Evolutionary conservation across 2,329 filamentous ascomycete species (phyloP), one percentile per base, ranked within the genome.

Genomic region (Trichoderma sp.): DNA sequence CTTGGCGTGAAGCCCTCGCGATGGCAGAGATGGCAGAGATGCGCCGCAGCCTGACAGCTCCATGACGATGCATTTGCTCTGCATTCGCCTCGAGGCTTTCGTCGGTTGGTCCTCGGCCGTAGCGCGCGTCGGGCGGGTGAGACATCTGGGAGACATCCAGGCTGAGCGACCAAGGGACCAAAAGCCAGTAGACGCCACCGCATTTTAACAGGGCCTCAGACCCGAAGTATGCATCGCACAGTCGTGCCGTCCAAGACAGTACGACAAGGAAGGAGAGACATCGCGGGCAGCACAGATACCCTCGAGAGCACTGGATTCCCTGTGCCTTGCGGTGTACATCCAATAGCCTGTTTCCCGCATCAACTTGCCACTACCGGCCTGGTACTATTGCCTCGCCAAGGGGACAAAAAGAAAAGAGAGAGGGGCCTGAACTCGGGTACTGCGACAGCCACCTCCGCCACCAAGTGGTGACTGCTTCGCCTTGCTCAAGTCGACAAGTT

Each of bases 171-270:
- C 18, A 68, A 67, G 30, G 54, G 39, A 6, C 39, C 18, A 67
- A 68, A 24, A 43, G 43, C 5, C 39, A 21, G 28, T 24, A 30
- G 43, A 51, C 64, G 68, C 68, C 30, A 49, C 68, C 16, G n/a
- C 46, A 18, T 54, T 61, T 28, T 52, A 16, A 55, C 54, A 59
- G 54, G 54, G 59, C 55, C 46, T 66, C 46, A 59, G 52, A 60
- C 68, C 68, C 56, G 64, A 69, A 26, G 59, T 52, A 56, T 60
- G 68, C 64, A 69, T 68, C 56, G 14, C 49, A 69, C 49, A 68
- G 51, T 55, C 63, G 58, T 28, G n/a, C 30, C 21, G 30, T 49
- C 64, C 46, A 69, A 65, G 61, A 67, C 63, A 37, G 55, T 60
- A 55, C 68, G 24, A 69, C 68, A 18, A 21, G 4, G 59, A 37